Evolutionary conservation across 2,329 filamentous ascomycete genomes (phyloP).

Genomic region (Xylaria sp.): DNA sequence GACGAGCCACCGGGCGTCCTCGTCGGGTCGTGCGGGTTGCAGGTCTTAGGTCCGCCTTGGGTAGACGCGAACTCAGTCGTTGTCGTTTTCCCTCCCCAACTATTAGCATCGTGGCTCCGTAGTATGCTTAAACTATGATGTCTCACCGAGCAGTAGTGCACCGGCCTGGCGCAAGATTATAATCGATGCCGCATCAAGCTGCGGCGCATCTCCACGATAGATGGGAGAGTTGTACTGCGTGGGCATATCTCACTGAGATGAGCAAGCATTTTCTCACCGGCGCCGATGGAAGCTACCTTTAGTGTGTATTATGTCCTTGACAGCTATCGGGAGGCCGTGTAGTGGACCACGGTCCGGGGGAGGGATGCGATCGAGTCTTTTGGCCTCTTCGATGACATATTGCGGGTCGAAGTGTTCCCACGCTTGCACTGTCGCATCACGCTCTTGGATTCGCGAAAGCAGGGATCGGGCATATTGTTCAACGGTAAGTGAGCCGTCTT

Average conservation of each 20-base stretch:
- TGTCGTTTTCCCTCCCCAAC: slow-evolving; percentile 61
- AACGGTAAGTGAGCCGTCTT: slow-evolving; percentile 57
- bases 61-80: slow-evolving; percentile 74
- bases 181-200: slow-evolving; percentile 64
- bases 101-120: slow-evolving; percentile 1
- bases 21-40: slow-evolving; percentile 72
- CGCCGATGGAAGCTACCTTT: slow-evolving; percentile 52
- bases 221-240: slow-evolving; percentile 65
- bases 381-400: slow-evolving; percentile 60
- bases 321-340: slow-evolving; percentile 63
- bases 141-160: slow-evolving; percentile 63
- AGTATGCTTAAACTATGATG: not conserved
- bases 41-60: slow-evolving; percentile 62
- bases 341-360: slow-evolving; percentile 59
- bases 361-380: slow-evolving; percentile 59
- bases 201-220: slow-evolving; percentile 58
- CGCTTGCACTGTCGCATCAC: slow-evolving; percentile 58
- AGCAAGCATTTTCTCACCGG: not conserved
- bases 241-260: slow-evolving; percentile 58
- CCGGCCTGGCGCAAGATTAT: slow-evolving; percentile 64
- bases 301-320: slow-evolving; percentile 67
- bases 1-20: slow-evolving; percentile 77
- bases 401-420: slow-evolving; percentile 59
- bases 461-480: slow-evolving; percentile 60
- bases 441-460: slow-evolving; percentile 54